Percentiles rank a stretch among this genome's conserved stretches.
phyloP scores from a whole-genome alignment of 2,329 filamentous ascomycete species.

The Xylariaceae sp. region DNA sequence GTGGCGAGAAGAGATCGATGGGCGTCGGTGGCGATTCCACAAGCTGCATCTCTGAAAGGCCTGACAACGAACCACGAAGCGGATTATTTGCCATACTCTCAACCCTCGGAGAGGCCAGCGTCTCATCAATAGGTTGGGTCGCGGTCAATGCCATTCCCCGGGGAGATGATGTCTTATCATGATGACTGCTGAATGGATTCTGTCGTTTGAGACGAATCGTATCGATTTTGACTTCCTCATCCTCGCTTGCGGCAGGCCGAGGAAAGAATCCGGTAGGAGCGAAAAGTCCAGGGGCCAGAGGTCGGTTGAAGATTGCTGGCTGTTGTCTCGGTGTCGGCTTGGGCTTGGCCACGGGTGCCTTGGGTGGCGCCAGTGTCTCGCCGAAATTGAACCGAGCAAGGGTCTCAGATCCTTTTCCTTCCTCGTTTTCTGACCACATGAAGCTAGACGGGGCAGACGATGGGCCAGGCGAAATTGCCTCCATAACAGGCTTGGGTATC shows the following conservation, averaged over 20 bases:
- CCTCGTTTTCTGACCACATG: conserved; percentile 51
- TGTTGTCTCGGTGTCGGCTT: conserved; percentile 13
- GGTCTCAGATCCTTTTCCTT: conserved; percentile 37
- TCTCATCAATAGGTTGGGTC: conserved; percentile 43
- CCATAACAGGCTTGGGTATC: conserved; percentile 48
- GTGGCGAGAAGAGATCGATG: conserved; percentile 49
- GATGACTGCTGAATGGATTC: conserved; percentile 20
- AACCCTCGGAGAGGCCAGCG: conserved; percentile 64
- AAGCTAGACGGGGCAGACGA: conserved; percentile 62
- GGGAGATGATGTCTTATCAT: conserved; percentile 21
- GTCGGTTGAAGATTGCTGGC: conserved; percentile 23
- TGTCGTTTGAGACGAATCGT: conserved; percentile 29
- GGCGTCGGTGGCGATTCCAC: conserved; percentile 49
- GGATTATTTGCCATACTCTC: conserved; percentile 69
- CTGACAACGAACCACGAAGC: conserved; percentile 45
- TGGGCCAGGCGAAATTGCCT: conserved; percentile 55
- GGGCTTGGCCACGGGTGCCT: conserved; percentile 30
- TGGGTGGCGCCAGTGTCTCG: conserved; percentile 34
- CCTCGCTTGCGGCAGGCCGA: conserved; percentile 35
- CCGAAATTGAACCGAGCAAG: conserved; percentile 39
- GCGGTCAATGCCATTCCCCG: conserved; percentile 35
- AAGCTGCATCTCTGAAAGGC: conserved; percentile 46
- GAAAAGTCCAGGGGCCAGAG: conserved; percentile 39
- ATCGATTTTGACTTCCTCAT: conserved; percentile 40
- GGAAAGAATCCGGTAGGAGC: conserved; percentile 39